Base-by-base conservation (phyloP, 306 rosid genomes). In the Pterocarpus santalinus region DNA sequence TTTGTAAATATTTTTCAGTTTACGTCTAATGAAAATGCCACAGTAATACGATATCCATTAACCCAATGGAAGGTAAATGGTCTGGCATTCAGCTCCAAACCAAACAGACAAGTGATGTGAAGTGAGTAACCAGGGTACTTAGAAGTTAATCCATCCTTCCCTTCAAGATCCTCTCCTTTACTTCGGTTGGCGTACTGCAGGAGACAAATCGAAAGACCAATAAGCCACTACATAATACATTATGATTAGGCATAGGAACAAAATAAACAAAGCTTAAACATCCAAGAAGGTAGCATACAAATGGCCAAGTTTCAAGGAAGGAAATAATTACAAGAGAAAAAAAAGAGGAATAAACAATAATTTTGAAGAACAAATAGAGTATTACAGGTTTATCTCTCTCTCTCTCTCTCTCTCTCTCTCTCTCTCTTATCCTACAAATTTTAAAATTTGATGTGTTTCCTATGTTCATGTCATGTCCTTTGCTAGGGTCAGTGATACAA, bases 141-240 rank as follows among this genome's bases (percentile, higher is more conserved):
- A 30, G 4, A 75, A 61, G 53, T 86, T 86, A 96, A 81, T 96
- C 99, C 99, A 92, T 96, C 78, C 99, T 90, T 81, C 99, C 97
- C 84, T 93, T 96, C 89, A 96, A 87, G 88, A 93, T 90, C 85
- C 92, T 91, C 79, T 96, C 99, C 85, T 88, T 90, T 64, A 96
- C 95, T 88, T 96, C 98, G 6, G 94, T 92, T 56, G 97, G 97
- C 1, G 97, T 96, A 72, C 98, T 96, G 98, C 87, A 87, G 49
- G 64, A 78, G 43, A 35, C 69, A 33, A 62, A 70, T 16, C 49
- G 12, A 72, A 63, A 70, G 8, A 68, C 28, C 71, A 79, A 66
- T 67, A 36, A 80, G 60, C 51, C 71, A 64, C 66, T 38, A 49
- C 17, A 17, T 33, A 60, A 72, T 65, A 62, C n/a, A 49, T 49